Evolutionary conservation across 768 basidiomycete genomes (phyloP).

Genomic region (Xanthoconium purpureum): DNA sequence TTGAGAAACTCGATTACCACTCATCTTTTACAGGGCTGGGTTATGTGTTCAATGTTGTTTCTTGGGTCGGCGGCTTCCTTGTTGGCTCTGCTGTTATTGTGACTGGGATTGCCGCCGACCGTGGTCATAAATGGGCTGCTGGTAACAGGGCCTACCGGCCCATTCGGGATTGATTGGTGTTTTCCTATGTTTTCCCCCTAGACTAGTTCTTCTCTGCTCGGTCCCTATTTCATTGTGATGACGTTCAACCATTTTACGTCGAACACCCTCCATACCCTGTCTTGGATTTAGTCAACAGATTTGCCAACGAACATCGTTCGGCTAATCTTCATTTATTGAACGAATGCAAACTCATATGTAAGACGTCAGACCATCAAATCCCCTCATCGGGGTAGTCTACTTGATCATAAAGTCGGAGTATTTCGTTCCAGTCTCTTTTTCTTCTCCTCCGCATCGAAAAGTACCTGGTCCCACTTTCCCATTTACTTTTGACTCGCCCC

Average conservation of each 20-base stretch:
- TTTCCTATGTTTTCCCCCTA: no score
- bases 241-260: not conserved
- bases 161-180: conserved; percentile 21
- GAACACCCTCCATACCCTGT: conserved; percentile 9
- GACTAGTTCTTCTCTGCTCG: not conserved
- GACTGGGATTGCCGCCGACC: conserved; percentile 55
- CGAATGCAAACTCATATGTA: not conserved
- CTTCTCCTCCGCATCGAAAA: conserved; percentile 76
- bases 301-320: no score
- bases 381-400: conserved; percentile 74
- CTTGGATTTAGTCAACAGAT: not conserved
- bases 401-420: conserved; percentile 73
- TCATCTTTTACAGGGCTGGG: conserved; percentile 46
- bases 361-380: conserved; percentile 5
- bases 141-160: conserved; percentile 64
- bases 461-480: conserved; percentile 72
- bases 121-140: conserved; percentile 65
- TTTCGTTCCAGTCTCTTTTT: conserved; percentile 91
- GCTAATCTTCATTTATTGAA: not conserved
- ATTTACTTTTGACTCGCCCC: conserved; percentile 58
- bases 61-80: conserved; percentile 59
- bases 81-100: conserved; percentile 52
- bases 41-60: conserved; percentile 55
- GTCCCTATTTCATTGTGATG: not conserved
- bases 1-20: not conserved